These are phyloP conservation scores for Stropharia rugosoannulata DNA, from an alignment of 768 basidiomycete genomes.

Conservation along the genomic window DNA sequence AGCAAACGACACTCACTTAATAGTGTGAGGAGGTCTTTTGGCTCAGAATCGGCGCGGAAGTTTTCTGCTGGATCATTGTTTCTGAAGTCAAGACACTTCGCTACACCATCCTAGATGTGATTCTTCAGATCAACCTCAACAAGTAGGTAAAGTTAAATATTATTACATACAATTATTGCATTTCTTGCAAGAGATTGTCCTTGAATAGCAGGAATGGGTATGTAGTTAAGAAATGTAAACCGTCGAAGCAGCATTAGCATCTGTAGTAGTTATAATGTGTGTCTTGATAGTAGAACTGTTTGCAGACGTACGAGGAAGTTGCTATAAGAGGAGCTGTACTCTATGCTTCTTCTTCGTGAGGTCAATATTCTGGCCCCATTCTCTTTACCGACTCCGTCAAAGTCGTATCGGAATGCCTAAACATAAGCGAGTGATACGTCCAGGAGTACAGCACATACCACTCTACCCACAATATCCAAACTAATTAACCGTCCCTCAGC, in stretches of 20 bases:
- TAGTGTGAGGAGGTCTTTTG: conserved; percentile 1
- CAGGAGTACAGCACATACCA: not conserved
- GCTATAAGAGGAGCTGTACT: not conserved
- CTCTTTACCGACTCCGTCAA: not conserved
- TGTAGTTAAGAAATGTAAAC: not conserved
- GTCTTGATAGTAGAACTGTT: not conserved
- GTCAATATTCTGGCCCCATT: not conserved
- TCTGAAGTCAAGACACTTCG: not conserved
- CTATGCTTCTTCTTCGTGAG: not conserved
- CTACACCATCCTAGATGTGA: not conserved
- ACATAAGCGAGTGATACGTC: not conserved
- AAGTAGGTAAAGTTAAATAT: not conserved
- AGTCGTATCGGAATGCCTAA: not conserved
- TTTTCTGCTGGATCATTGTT: not conserved
- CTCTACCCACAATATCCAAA: not conserved
- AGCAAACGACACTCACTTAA: not conserved
- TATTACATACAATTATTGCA: not conserved
- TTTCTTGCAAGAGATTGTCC: not conserved
- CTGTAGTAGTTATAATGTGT: not conserved
- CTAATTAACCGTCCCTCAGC: not conserved
- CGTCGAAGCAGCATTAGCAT: conserved; percentile 6
- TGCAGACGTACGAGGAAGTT: not conserved
- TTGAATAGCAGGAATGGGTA: conserved; percentile 1
- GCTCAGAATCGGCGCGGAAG: not conserved
- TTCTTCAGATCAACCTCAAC: not conserved